A percentile compares a stretch with the other conserved stretches of the same genome.
These are phyloP conservation scores for Ceratocystis harringtonii DNA, from an alignment of 2,329 filamentous ascomycete species.

Conservation along the genomic window DNA sequence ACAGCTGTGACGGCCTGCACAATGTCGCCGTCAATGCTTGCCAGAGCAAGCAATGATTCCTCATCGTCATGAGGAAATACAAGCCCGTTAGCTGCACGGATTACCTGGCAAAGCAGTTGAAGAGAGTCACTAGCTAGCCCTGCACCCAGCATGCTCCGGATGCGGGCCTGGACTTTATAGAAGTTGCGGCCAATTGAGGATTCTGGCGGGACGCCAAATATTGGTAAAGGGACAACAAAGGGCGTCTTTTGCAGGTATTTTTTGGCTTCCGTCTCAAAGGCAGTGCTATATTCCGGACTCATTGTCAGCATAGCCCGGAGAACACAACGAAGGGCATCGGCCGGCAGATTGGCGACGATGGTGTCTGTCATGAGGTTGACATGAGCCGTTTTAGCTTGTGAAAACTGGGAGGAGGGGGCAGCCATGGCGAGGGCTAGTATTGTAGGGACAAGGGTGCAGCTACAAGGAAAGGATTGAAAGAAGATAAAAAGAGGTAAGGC, in stretches of 20 bases:
- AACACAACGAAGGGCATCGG: slow-evolving; percentile 28
- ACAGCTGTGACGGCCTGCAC: slow-evolving; percentile 26
- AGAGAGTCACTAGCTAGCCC: slow-evolving; percentile 20
- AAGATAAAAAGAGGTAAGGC: background rate
- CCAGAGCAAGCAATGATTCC: slow-evolving; percentile 5
- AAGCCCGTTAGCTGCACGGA: slow-evolving; percentile 11
- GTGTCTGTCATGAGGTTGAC: slow-evolving; percentile 35
- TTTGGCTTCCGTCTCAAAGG: slow-evolving; percentile 24
- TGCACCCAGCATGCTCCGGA: slow-evolving; percentile 22
- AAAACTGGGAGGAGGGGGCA: background rate
- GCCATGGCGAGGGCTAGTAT: background rate
- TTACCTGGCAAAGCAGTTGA: slow-evolving; percentile 17
- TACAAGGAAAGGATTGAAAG: background rate
- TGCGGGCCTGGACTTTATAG: slow-evolving; percentile 17
- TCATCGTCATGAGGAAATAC: background rate
- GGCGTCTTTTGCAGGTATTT: slow-evolving; percentile 21
- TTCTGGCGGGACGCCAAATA: slow-evolving; percentile 1
- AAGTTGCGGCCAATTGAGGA: slow-evolving; percentile 14
- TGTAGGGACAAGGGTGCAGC: background rate
- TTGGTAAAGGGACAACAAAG: slow-evolving; percentile 1
- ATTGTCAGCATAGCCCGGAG: slow-evolving; percentile 22
- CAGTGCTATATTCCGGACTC: slow-evolving; percentile 23
- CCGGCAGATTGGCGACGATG: slow-evolving; percentile 29
- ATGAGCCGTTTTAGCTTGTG: slow-evolving; percentile 24
- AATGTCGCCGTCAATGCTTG: slow-evolving; percentile 23